Evolutionary conservation across 2,329 filamentous ascomycete genomes (phyloP), one percentile per base, ranked within the genome.

Genomic region (Lecanicillium sp.): DNA sequence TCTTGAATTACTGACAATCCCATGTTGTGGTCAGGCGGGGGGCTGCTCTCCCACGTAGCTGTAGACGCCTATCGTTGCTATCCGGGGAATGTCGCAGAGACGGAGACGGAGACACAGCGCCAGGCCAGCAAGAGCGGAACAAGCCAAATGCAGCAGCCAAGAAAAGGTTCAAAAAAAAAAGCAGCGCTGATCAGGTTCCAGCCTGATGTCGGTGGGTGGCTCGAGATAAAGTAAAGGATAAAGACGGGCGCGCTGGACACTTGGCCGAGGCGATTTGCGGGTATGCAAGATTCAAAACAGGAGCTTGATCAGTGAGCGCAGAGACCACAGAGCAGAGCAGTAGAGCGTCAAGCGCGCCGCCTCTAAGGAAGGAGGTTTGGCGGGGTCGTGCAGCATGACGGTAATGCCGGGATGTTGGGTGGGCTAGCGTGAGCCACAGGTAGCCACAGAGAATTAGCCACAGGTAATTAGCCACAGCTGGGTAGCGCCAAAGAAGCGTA

Each of bases 1-100:
- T 90, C 83, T 63, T 90, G 83, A 62, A 95, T 85, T 60, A 90
- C 80, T 55, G 90, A 95, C 67, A 86, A 74, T 60, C 81, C 85
- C 89, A 95, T 95, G 60, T 67, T 83, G 74, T 68, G 65, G 64
- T 53, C 52, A 54, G 51, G 54, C 54, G 51, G 44, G 51, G 27
- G 21, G 39, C 32, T 36, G 32, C 33, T 24, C 26, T 19, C 39
- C 39, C 39, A 26, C 24, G 24, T 26, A 23, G 44, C 27, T 47
- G 26, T 27, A 14, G 11, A n/a, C 6, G 2, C n/a, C 11, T 15
- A 17, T 26, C 20, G 36, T 11, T 15, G 33, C 15, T 23, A 15
- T 38, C 12, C 26, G 12, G 7, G 12, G 26, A 12, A 23, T 51
- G 41, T 41, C 32, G 41, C 36, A 20, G 27, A 5, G 29, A 32